Evolutionary conservation across 2,329 filamentous ascomycete species (phyloP).

Genomic region (Mycosphaerella sp.): DNA sequence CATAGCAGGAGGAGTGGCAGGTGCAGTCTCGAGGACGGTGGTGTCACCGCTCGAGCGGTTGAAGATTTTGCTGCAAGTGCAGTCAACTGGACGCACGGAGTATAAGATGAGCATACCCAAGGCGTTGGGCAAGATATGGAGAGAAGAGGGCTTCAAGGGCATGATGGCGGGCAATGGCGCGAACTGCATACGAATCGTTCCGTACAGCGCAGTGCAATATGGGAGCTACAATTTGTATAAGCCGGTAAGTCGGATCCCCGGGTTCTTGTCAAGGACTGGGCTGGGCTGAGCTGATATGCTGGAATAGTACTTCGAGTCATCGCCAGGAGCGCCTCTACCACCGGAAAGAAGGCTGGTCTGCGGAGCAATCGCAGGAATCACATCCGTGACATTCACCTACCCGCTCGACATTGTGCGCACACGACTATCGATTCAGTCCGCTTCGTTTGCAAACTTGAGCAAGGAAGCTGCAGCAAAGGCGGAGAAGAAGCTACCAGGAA

Average conservation of each 20-base stretch:
- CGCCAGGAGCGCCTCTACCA: conserved; percentile 65
- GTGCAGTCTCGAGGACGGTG: conserved; percentile 94
- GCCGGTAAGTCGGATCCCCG: conserved; percentile 52
- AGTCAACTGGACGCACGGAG: conserved; percentile 81
- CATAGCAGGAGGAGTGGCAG: conserved; percentile 86
- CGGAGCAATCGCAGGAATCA: conserved; percentile 86
- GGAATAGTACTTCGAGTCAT: conserved; percentile 63
- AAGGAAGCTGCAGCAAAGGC: conserved; percentile 36
- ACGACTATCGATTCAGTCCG: conserved; percentile 88
- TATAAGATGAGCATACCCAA: conserved; percentile 90
- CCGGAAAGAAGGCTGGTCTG: conserved; percentile 75
- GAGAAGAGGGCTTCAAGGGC: conserved; percentile 90
- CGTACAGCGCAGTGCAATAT: conserved; percentile 97
- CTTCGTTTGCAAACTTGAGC: conserved; percentile 78
- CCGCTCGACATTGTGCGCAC: conserved; percentile 97
- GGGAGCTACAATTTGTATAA: conserved; percentile 98
- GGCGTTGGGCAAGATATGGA: conserved; percentile 90
- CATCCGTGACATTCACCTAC: conserved; percentile 91
- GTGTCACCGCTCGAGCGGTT: conserved; percentile 92
- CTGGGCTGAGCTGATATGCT: background rate
- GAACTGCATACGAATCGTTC: conserved; percentile 96
- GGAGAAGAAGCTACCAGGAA: conserved; percentile 65
- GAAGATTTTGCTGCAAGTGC: conserved; percentile 96
- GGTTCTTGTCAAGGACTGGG: too few species aligned
- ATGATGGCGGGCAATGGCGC: conserved; percentile 98